phyloP scores from a whole-genome alignment of 768 basidiomycete species.

The Amanita jacksonii region DNA sequence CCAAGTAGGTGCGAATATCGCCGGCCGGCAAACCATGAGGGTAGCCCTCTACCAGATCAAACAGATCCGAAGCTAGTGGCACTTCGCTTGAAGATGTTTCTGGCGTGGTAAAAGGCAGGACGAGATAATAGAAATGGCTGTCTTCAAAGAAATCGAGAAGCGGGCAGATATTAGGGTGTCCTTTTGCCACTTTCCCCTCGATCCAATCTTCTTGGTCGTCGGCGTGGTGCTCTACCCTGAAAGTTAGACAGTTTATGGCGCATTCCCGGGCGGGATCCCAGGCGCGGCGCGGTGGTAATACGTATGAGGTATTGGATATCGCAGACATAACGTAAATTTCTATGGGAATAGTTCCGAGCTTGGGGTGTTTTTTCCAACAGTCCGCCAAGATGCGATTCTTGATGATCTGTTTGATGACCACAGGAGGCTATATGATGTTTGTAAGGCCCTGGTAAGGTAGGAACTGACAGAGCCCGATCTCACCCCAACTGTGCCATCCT shows the following conservation, averaged over 20 bases:
- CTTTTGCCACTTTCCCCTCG: conserved; percentile 64
- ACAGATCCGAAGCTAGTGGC: conserved; percentile 70
- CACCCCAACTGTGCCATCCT: conserved; percentile 78
- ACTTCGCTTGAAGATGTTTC: conserved; percentile 43
- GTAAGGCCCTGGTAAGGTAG: conserved; percentile 14
- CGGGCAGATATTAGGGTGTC: conserved; percentile 93
- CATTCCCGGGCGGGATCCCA: conserved; percentile 68
- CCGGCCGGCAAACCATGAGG: conserved; percentile 76
- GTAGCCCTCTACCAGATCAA: conserved; percentile 87
- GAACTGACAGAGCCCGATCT: conserved; percentile 23
- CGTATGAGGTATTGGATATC: conserved; percentile 72
- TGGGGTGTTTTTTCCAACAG: conserved; percentile 98
- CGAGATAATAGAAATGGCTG: conserved; percentile 89
- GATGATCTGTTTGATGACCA: conserved; percentile 97
- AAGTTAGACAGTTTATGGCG: conserved; percentile 13
- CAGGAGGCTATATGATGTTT: conserved; percentile 49
- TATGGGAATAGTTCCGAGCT: conserved; percentile 93
- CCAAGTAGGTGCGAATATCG: conserved; percentile 74
- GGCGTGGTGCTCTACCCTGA: conserved; percentile 11
- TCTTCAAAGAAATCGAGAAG: conserved; percentile 97
- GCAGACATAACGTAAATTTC: conserved; percentile 94
- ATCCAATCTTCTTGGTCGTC: conserved; percentile 42
- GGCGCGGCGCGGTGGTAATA: conserved; percentile 67
- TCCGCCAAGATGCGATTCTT: conserved; percentile 97
- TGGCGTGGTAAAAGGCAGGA: conserved; percentile 70